Evolutionary conservation across 345 rosid species (phyloP).

Genomic region (Gossypium herbaceum): DNA sequence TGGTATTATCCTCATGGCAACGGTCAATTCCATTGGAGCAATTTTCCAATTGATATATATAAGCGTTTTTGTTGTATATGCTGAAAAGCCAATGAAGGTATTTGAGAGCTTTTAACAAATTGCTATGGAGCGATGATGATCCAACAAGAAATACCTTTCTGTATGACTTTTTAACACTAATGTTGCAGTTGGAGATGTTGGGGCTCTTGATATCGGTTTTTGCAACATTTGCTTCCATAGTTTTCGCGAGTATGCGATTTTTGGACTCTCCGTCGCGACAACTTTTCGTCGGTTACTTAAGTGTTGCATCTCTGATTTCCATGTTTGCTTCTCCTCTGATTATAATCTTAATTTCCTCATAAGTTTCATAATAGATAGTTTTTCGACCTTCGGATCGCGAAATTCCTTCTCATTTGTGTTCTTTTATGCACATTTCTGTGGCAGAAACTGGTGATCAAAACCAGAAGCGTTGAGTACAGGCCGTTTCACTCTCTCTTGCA

Average conservation of each 20-base stretch:
- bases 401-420: not conserved
- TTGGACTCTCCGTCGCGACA: conserved; percentile 27
- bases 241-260: conserved; percentile 30
- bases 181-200: conserved; percentile 41
- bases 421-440: not conserved
- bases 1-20: conserved; percentile 40
- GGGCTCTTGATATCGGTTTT: conserved; percentile 33
- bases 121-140: not conserved
- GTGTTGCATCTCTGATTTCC: conserved; percentile 36
- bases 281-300: conserved; percentile 42
- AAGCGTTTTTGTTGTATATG: conserved; percentile 36
- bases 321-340: conserved; percentile 10
- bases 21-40: conserved; percentile 48
- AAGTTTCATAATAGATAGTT: not conserved
- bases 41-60: conserved; percentile 44
- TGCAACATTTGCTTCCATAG: conserved; percentile 24
- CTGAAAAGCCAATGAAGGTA: conserved; percentile 39
- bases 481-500: conserved; percentile 48
- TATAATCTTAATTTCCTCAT: not conserved
- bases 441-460: conserved; percentile 47
- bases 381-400: not conserved
- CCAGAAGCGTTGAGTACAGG: conserved; percentile 50
- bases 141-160: not conserved
- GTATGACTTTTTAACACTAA: not conserved
- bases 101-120: not conserved